These are phyloP conservation scores for Zygosaccharomyces siamensis DNA, from an alignment of 805 yeast species.

Conservation along the genomic window DNA sequence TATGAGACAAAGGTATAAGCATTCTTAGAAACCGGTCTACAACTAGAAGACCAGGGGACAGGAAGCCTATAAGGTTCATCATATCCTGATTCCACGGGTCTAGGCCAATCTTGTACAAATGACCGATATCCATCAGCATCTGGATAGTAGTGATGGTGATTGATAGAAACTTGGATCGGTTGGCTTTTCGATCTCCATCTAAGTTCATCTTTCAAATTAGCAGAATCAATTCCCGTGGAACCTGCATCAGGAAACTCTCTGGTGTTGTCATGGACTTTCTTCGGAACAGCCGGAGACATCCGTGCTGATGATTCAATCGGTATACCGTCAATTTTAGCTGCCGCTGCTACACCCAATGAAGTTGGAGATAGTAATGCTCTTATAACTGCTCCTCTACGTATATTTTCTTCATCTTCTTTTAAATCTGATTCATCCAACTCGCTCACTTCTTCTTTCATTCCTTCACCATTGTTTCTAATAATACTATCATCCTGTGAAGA, in stretches of 20 bases:
- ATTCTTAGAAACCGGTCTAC: constrained; percentile 47
- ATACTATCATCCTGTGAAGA: not conserved
- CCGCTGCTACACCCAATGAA: constrained; percentile 29
- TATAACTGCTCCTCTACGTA: constrained; percentile 17
- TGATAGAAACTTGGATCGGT: constrained; percentile 28
- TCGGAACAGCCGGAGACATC: not conserved
- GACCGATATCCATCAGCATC: constrained; percentile 15
- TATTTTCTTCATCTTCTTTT: constrained; percentile 1
- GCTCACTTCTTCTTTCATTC: constrained; percentile 3
- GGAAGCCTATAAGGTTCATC: constrained; percentile 43
- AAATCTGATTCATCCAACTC: constrained; percentile 1
- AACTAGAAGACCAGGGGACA: constrained; percentile 52
- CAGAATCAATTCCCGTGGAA: constrained; percentile 4
- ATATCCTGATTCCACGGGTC: constrained; percentile 2
- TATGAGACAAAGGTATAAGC: constrained; percentile 60
- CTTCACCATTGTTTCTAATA: not conserved
- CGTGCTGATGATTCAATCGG: constrained; percentile 3
- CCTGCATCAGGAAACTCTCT: not conserved
- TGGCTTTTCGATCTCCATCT: constrained; percentile 15
- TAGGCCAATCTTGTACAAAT: constrained; percentile 10
- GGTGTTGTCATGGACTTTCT: not conserved
- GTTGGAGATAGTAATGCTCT: constrained; percentile 30
- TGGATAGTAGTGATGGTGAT: constrained; percentile 27
- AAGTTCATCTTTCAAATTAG: constrained; percentile 14
- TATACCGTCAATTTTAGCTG: constrained; percentile 21